phyloP scores from a whole-genome alignment of 306 rosid species.

The Acmispon strigosus region DNA sequence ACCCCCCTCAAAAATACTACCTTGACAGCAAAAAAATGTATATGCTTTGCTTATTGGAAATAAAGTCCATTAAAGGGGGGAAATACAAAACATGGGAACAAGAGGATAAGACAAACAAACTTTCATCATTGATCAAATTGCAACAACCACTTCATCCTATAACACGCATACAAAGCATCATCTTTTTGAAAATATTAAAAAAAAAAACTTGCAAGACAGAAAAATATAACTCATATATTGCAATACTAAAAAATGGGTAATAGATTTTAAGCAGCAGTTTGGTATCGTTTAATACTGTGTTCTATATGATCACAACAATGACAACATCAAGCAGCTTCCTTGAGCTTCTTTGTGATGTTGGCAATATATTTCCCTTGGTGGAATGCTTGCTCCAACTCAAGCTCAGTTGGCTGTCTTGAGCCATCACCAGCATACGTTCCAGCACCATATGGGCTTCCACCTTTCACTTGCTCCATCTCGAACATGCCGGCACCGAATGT shows the following conservation, averaged over 20 bases:
- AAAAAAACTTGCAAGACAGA: slow-evolving; percentile 36
- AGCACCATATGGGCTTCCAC: slow-evolving; percentile 96
- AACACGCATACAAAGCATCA: slow-evolving; percentile 45
- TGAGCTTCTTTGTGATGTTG: slow-evolving; percentile 86
- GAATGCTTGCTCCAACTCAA: slow-evolving; percentile 84
- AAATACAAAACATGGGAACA: slow-evolving; percentile 3
- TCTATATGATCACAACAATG: slow-evolving; percentile 3
- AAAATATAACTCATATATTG: slow-evolving; percentile 30
- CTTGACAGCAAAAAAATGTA: no score
- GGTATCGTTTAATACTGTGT: slow-evolving; percentile 23
- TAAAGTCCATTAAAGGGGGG: not conserved
- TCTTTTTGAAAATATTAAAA: not conserved
- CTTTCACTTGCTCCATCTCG: slow-evolving; percentile 89
- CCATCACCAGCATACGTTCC: slow-evolving; percentile 96
- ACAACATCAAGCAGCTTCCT: slow-evolving; percentile 59
- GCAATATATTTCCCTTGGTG: slow-evolving; percentile 92
- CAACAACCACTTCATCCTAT: slow-evolving; percentile 28
- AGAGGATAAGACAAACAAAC: slow-evolving; percentile 29
- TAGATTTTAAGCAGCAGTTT: slow-evolving; percentile 25
- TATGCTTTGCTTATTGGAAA: slow-evolving; percentile 14
- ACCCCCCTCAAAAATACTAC: no score
- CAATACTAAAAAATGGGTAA: slow-evolving; percentile 38
- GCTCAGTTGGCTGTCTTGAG: slow-evolving; percentile 73
- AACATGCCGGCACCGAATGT: slow-evolving; percentile 96
- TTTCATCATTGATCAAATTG: slow-evolving; percentile 29